phyloP scores from a whole-genome alignment of 2,329 filamentous ascomycete species.

The Pseudofabraea citricarpa region DNA sequence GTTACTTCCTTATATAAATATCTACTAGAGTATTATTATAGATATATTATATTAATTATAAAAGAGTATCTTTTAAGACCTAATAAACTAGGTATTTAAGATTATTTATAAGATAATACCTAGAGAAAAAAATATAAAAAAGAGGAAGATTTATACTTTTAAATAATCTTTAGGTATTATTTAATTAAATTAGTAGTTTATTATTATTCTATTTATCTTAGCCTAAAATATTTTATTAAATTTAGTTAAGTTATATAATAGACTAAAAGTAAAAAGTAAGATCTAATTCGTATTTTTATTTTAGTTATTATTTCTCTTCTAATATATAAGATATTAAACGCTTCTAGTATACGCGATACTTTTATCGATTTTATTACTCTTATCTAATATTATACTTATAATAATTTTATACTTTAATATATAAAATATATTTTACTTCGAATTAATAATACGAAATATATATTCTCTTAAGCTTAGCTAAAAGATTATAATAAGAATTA shows the following conservation, averaged over 20 bases:
- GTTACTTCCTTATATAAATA: background rate
- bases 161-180: background rate
- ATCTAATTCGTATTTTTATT: background rate
- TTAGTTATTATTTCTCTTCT: background rate
- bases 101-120: background rate
- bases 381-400: background rate
- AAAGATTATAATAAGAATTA: no score
- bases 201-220: background rate
- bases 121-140: background rate
- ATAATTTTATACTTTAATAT: background rate
- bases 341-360: no score
- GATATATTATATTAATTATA: background rate
- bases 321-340: no score
- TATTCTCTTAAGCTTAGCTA: background rate
- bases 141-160: background rate
- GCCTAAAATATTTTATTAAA: background rate
- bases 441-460: background rate
- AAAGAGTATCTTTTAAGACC: background rate
- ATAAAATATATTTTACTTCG: background rate
- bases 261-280: background rate
- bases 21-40: background rate
- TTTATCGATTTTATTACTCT: background rate
- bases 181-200: no score
- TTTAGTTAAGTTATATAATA: background rate
- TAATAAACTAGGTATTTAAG: background rate